phyloP scores from a whole-genome alignment of 495 filamentous ascomycete species.

The Echria macrotheca region DNA sequence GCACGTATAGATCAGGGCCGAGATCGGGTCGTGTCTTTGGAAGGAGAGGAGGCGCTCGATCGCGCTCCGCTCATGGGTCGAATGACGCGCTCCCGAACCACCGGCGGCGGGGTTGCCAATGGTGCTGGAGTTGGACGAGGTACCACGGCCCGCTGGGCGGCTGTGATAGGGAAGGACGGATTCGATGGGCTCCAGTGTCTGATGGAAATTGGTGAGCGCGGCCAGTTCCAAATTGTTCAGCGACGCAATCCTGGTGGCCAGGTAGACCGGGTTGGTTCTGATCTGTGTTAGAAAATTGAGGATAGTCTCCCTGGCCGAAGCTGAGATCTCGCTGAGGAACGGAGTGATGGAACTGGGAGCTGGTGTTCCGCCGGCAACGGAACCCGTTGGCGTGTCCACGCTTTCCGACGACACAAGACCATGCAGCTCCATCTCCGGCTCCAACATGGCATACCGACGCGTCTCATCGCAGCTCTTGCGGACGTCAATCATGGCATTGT shows the following conservation, averaged over 20 bases:
- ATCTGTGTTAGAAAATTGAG: slow-evolving; percentile 75
- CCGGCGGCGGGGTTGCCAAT: slow-evolving; percentile 11
- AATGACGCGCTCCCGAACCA: slow-evolving; percentile 17
- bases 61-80: slow-evolving; percentile 40
- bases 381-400: slow-evolving; percentile 34
- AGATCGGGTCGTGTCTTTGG: slow-evolving; percentile 81
- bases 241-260: slow-evolving; percentile 71
- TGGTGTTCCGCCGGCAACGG: slow-evolving; percentile 31
- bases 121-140: slow-evolving; percentile 15
- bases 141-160: slow-evolving; percentile 34
- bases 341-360: slow-evolving; percentile 50
- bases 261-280: slow-evolving; percentile 77
- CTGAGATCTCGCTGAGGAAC: slow-evolving; percentile 76
- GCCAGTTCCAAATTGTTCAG: slow-evolving; percentile 69
- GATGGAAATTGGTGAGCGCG: slow-evolving; percentile 66
- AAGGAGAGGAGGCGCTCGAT: slow-evolving; percentile 72
- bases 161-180: slow-evolving; percentile 73
- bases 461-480: slow-evolving; percentile 75
- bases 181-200: slow-evolving; percentile 71
- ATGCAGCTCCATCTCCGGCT: slow-evolving; percentile 57
- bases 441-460: slow-evolving; percentile 60
- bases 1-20: slow-evolving; percentile 78
- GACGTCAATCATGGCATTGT: slow-evolving; percentile 84
- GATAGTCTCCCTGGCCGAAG: slow-evolving; percentile 66
- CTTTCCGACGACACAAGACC: slow-evolving; percentile 42